Evolutionary conservation across 345 rosid genomes (phyloP), one percentile per base, ranked within the genome.

Genomic region (Euphorbia pulcherrima): DNA sequence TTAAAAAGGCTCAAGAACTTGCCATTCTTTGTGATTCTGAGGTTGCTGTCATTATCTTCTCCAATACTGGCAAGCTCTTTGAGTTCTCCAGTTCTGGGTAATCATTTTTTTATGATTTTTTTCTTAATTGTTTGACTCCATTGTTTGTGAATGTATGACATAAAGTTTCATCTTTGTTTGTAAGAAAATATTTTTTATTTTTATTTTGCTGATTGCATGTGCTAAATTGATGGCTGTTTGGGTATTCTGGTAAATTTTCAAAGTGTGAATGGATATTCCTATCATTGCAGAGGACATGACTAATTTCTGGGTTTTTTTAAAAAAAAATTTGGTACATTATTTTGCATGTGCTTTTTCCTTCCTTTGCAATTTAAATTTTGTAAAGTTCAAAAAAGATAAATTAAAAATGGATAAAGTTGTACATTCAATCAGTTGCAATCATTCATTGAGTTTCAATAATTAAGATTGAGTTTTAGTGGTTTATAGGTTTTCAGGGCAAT

Each of bases 1-100:
- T 92, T 5, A 92, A 92, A 77, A 88, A 92, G 68, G 92, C 98
- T 68, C 86, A 72, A 50, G 98, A 92, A 73, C 92, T 92, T 74
- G 82, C 98, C 65, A 81, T 90, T 76, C 89, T 92, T 16, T 90
- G 97, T 68, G 98, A 92, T 71, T 89, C 96, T 72, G 98, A 92
- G 80, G 92, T 92, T 84, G 96, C 97, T 68, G 88, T 88, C 56
- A 92, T 90, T 65, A 82, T 88, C 77, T 92, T 90, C 90, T 92
- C 97, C 35, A 90, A 86, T 39, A 83, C 97, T 54, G 97, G 98
- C 75, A 92, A 88, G 82, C 93, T 92, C 47, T 88, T 88, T 52
- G 97, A 92, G 83, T 90, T 81, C 78, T 76, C 97, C 30, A 90
- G 93, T 70, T 80, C 88, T 78, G 81, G 90, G 97, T 89, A 84